Conservation (phyloP, 371 early-diverging fungal genomes). For the Capillidium rhysosporum region DNA sequence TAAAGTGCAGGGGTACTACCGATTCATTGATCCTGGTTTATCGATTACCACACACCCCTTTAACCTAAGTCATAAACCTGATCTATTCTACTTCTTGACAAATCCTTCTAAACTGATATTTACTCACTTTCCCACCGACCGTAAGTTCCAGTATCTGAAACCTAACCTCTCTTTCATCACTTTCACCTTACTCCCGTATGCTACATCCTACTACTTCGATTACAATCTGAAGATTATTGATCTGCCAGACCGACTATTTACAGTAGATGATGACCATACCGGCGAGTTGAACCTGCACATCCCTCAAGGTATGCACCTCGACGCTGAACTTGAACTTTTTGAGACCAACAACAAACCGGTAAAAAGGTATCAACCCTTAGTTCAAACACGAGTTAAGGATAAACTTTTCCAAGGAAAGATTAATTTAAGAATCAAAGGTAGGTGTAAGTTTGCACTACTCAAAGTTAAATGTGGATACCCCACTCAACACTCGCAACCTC, state of each 20-base stretch:
- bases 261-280: constrained; percentile 14
- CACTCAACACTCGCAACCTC: background rate
- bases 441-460: background rate
- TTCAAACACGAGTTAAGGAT: background rate
- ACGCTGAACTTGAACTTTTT: background rate
- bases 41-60: constrained; percentile 16
- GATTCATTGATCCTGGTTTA: constrained; percentile 36
- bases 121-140: constrained; percentile 13
- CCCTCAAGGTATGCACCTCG: background rate
- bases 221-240: constrained; percentile 13
- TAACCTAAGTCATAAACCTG: constrained; percentile 9
- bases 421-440: background rate
- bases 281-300: constrained; percentile 13
- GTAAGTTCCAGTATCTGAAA: constrained; percentile 13
- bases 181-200: constrained; percentile 14
- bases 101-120: constrained; percentile 12
- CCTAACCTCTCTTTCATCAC: constrained; percentile 12
- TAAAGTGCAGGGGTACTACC: constrained; percentile 32
- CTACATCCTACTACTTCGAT: constrained; percentile 14
- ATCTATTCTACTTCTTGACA: constrained; percentile 15
- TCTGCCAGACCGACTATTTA: constrained; percentile 10
- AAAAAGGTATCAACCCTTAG: background rate
- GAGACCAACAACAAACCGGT: background rate
- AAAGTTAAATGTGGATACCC: background rate
- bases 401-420: background rate